A percentile compares a stretch with the other conserved stretches of the same genome.
phyloP scores from a whole-genome alignment of 2,329 filamentous ascomycete genomes.

The Dichotomopilus funicola region DNA sequence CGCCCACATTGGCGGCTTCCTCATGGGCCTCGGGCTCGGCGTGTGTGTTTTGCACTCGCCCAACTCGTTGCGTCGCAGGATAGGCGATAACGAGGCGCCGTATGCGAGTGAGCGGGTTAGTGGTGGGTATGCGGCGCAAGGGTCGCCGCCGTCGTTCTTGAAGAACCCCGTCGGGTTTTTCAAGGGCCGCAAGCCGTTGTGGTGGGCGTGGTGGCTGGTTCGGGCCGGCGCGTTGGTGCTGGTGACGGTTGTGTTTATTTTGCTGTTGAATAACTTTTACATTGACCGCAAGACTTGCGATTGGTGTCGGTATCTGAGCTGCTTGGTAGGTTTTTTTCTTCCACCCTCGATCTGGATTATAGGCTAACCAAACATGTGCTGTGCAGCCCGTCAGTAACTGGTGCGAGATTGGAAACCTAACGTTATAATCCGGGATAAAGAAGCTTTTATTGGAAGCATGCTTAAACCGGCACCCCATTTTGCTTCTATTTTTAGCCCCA shows the following conservation, averaged over 20 bases:
- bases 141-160: conserved; percentile 47
- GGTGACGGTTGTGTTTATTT: conserved; percentile 78
- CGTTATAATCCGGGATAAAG: not conserved
- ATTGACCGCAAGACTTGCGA: conserved; percentile 64
- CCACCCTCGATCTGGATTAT: no score
- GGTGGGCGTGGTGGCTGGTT: conserved; percentile 97
- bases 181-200: conserved; percentile 82
- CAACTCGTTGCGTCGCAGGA: conserved; percentile 66
- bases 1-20: conserved; percentile 89
- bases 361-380: not conserved
- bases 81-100: conserved; percentile 58
- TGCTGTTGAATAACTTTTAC: conserved; percentile 90
- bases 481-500: no score
- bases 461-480: no score
- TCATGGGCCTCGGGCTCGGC: conserved; percentile 84
- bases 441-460: not conserved
- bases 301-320: conserved; percentile 96
- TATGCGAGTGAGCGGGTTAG: conserved; percentile 60
- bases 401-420: conserved; percentile 45
- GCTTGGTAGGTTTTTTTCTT: conserved; percentile 61
- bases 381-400: conserved; percentile 57
- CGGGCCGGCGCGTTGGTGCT: conserved; percentile 69
- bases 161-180: conserved; percentile 72
- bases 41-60: conserved; percentile 86
- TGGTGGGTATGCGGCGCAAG: conserved; percentile 37